Conservation (phyloP, 2,329 filamentous ascomycete genomes). For the Chaetomiaceae sp. region DNA sequence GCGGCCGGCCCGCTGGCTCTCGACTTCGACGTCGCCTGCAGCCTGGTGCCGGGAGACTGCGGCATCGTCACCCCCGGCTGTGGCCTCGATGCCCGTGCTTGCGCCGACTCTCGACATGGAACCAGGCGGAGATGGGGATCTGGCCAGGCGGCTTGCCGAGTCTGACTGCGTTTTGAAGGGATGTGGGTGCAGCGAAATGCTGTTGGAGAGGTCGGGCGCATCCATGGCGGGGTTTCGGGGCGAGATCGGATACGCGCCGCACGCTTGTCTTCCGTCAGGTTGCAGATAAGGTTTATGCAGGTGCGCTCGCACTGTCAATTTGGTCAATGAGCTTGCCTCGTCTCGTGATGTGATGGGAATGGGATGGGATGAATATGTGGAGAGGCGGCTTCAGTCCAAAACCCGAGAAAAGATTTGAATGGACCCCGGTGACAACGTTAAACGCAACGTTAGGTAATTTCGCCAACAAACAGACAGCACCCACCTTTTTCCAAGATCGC, state of each 20-base stretch:
- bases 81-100: slow-evolving; percentile 25
- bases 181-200: slow-evolving; percentile 31
- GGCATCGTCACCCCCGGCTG: slow-evolving; percentile 18
- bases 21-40: slow-evolving; percentile 46
- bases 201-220: slow-evolving; percentile 29
- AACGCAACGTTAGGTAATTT: too few relatives aligned
- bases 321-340: too few relatives aligned
- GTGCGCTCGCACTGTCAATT: too few relatives aligned
- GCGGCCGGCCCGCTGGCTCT: slow-evolving; percentile 44
- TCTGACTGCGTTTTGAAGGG: slow-evolving; percentile 26
- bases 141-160: slow-evolving; percentile 16
- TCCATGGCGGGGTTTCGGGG: slow-evolving; percentile 25
- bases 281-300: too few relatives aligned
- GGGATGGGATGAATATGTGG: too few relatives aligned
- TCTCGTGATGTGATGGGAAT: too few relatives aligned
- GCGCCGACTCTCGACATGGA: slow-evolving; percentile 15
- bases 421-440: too few relatives aligned
- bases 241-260: background rate
- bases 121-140: slow-evolving; percentile 9
- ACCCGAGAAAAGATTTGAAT: too few relatives aligned
- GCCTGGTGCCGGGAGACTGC: slow-evolving; percentile 23
- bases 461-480: too few relatives aligned
- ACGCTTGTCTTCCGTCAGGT: background rate
- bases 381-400: too few relatives aligned
- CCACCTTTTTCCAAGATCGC: too few relatives aligned